Evolutionary conservation across 371 early-diverging fungal species (phyloP), one percentile per base, ranked within the genome.

Genomic region (Choanephora cucurbitarum): DNA sequence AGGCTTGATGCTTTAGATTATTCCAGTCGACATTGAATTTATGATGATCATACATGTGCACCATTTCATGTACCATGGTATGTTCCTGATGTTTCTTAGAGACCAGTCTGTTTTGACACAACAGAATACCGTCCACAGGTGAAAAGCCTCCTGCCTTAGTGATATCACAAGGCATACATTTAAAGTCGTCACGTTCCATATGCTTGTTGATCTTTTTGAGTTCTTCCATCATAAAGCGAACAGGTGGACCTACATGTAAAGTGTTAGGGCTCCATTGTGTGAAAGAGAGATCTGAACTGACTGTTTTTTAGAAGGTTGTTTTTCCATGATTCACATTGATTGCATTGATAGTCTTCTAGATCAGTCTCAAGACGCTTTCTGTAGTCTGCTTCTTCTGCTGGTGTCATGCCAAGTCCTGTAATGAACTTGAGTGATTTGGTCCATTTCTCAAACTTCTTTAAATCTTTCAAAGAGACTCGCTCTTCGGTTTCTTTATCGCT

Each of bases 21-120:
- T 70, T 75, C 92, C 92, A 92, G 57, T 94, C 87, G 6, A 94
- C 74, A 44, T 90, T 86, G 62, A 90, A 90, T 57, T 85, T 84
- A 58, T 86, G 88, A 62, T 91, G 86, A 63, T 97, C 97, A 67
- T 89, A 96, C 54, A 95, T 93, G 70, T 97, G 97, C n/a, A 97
- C 81, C 81, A 95, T 89, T 71, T 97, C 97, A 69, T 97, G 97
- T 3, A 91, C 92, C 82, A 97, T 87, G 0, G 95, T 94, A 41
- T 90, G 90, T 66, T 93, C 95, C 77, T 90, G 79, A 60, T 90
- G 90, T 14, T 71, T 72, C 66, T 91, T 90, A 42, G 80, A 76
- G 13, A 67, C 71, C 55, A 94, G 78, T 57, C 81, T 70, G 66
- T 95, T 94, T 62, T 92, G 88, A 72, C 97, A 96, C 28, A 96